Base-by-base conservation (phyloP, 805 yeast species). In the Metschnikowia dekortorum region DNA sequence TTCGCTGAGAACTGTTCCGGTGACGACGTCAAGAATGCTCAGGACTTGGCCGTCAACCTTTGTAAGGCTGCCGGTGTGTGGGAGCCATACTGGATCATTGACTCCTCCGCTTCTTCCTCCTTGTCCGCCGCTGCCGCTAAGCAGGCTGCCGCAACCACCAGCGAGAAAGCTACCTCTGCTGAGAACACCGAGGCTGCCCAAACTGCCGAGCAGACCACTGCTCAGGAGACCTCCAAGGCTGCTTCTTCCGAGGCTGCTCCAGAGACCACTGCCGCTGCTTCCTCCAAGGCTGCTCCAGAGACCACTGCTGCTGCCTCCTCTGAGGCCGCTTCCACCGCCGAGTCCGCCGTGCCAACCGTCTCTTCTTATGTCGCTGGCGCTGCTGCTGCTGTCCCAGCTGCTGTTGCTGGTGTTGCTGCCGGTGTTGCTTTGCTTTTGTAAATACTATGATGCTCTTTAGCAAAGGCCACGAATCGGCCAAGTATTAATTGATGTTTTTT, bases 21-120 rank as follows among this genome's bases (percentile, higher is more conserved):
- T 52, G 42, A 50, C 16, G 65, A 68, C 18, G 74, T 70, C 36
- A 53, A 40, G 29, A 30, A 54, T 28, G 71, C 69, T 45, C 61
- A 69, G 16, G 48, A 62, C 35, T 58, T 61, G 53, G 76, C 74
- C 50, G 52, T 55, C 33, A 62, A 71, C 28, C 44, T 63, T 48
- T 72, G 76, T 60, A 59, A 66, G 22, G 47, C 62, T 32, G 73
- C 68, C 39, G 71, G 73, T 55, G 69, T 67, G 33, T 59, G 63
- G 61, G 57, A 57, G 28, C 73, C 73, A 51, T 68, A 64, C 58
- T 67, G 70, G 70, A 53, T 58, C 50, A 53, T 66, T 37, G 60
- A 64, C 46, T 56, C 60, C 42, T 54, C 64, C 31, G 63, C 60
- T 13, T 47, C 63, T 28, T 60, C 65, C 35, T 48, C 59, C 6